phyloP scores from a whole-genome alignment of 768 basidiomycete species.

The Lepiota venenata region DNA sequence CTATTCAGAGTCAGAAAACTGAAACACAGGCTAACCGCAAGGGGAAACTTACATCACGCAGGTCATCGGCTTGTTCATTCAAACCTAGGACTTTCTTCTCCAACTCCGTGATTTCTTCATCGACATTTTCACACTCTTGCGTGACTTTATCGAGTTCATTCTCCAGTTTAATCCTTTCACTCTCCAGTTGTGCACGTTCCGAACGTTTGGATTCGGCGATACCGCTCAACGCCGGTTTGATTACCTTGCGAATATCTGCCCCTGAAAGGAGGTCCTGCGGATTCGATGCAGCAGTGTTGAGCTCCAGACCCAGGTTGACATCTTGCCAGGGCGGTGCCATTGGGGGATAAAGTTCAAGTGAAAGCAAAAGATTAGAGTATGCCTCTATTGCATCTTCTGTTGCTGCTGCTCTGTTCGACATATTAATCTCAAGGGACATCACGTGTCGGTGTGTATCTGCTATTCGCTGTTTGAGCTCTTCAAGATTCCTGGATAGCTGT shows the following conservation, averaged over 20 bases:
- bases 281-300: conserved; percentile 76
- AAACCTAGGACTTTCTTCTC: conserved; percentile 70
- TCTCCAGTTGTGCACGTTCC: conserved; percentile 69
- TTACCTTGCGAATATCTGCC: conserved; percentile 62
- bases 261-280: conserved; percentile 67
- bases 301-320: conserved; percentile 74
- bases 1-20: conserved; percentile 31
- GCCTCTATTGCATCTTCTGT: conserved; percentile 81
- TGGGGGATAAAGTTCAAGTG: conserved; percentile 75
- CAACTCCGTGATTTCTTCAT: conserved; percentile 70
- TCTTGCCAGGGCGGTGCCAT: conserved; percentile 68
- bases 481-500: conserved; percentile 64
- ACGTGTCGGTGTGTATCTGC: conserved; percentile 68
- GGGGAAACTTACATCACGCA: conserved; percentile 60
- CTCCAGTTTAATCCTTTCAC: conserved; percentile 75
- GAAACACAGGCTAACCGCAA: not conserved
- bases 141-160: conserved; percentile 78
- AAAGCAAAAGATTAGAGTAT: conserved; percentile 73
- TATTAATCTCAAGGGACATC: conserved; percentile 80
- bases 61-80: conserved; percentile 75
- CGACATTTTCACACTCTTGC: conserved; percentile 75
- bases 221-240: conserved; percentile 73
- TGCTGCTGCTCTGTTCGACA: conserved; percentile 73
- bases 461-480: conserved; percentile 75
- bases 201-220: conserved; percentile 71